Evolutionary conservation across 495 filamentous ascomycete genomes (phyloP).

Genomic region (Neurospora sp.): DNA sequence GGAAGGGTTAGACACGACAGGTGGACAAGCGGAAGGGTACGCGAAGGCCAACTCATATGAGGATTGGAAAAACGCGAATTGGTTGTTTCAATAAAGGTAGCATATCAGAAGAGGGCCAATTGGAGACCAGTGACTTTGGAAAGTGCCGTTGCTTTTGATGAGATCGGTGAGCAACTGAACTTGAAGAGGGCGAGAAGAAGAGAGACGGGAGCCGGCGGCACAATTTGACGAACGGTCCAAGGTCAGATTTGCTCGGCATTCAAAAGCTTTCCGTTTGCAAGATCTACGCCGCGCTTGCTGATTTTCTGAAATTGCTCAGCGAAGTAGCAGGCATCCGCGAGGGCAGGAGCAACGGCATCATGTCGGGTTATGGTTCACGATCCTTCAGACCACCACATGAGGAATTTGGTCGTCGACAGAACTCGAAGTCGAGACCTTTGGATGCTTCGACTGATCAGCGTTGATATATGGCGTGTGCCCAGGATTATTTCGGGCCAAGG

Average conservation of each 20-base stretch:
- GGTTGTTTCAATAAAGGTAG: not conserved
- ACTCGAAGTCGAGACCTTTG: not conserved
- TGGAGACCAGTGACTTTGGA: not conserved
- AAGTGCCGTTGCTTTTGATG: not conserved
- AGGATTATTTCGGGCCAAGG: not conserved
- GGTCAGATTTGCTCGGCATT: not conserved
- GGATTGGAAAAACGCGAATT: not conserved
- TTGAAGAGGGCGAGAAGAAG: not conserved
- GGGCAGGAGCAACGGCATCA: not conserved
- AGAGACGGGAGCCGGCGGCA: not conserved
- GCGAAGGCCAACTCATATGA: not conserved
- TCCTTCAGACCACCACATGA: not conserved
- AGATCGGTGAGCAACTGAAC: not conserved
- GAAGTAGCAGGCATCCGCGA: not conserved
- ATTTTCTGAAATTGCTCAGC: not conserved
- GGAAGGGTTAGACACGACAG: not conserved
- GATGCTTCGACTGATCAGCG: not conserved
- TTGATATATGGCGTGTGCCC: not conserved
- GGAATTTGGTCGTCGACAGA: not conserved
- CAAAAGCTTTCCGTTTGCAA: not conserved
- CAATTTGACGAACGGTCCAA: not conserved
- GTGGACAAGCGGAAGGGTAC: not conserved
- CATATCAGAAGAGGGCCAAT: not conserved
- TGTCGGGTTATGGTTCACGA: not conserved
- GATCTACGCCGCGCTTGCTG: not conserved